A percentile compares a stretch with the other conserved stretches of the same genome.
Evolutionary conservation across 805 yeast species (phyloP).

Genomic region (Yarrowia sp.): DNA sequence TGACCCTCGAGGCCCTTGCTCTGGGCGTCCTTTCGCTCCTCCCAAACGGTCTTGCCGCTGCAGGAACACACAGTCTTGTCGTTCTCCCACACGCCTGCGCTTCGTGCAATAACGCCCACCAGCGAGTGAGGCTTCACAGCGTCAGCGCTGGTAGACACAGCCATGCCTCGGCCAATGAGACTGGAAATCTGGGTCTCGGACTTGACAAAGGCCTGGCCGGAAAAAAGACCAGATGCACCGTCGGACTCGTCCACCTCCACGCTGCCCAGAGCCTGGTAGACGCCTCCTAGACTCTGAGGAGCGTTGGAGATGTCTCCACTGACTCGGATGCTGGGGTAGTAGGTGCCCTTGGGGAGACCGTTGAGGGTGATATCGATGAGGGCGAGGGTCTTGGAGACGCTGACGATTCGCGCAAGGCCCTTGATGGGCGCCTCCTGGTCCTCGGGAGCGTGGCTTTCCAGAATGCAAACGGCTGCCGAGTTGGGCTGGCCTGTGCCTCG

Average conservation of each 20-base stretch:
- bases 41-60: slow-evolving; percentile 94
- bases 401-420: slow-evolving; percentile 83
- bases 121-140: slow-evolving; percentile 38
- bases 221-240: slow-evolving; percentile 23
- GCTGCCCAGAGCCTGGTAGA: slow-evolving; percentile 41
- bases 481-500: slow-evolving; percentile 87
- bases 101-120: slow-evolving; percentile 89
- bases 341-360: slow-evolving; percentile 64
- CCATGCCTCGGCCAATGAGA: slow-evolving; percentile 64
- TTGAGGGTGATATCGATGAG: slow-evolving; percentile 76
- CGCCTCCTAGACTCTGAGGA: slow-evolving; percentile 40
- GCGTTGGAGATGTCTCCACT: slow-evolving; percentile 70
- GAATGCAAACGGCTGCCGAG: slow-evolving; percentile 85
- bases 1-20: slow-evolving; percentile 46
- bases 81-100: slow-evolving; percentile 98
- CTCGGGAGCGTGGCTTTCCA: slow-evolving; percentile 63
- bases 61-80: slow-evolving; percentile 91
- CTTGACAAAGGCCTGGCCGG: slow-evolving; percentile 46
- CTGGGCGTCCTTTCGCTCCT: slow-evolving; percentile 79
- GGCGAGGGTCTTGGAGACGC: slow-evolving; percentile 52
- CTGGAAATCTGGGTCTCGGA: slow-evolving; percentile 51
- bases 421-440: slow-evolving; percentile 60
- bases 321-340: slow-evolving; percentile 64
- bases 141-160: slow-evolving; percentile 36
- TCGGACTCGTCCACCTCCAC: slow-evolving; percentile 30